Conservation (phyloP, 768 basidiomycete genomes). For the Zangia roseola region DNA sequence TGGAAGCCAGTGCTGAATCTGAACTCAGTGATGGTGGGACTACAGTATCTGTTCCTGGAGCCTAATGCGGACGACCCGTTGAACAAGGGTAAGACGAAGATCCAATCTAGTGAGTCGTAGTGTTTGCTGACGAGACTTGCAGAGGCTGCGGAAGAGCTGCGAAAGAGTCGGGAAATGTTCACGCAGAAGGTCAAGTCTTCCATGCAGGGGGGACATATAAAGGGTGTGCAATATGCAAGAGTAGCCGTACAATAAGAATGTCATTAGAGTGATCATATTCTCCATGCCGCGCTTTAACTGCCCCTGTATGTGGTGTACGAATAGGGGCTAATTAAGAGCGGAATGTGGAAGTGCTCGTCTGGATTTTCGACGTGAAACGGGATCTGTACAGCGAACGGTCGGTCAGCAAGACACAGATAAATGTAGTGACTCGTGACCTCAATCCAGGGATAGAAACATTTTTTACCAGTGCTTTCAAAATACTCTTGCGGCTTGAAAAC, state of each 20-base stretch:
- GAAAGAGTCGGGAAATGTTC: conserved; percentile 84
- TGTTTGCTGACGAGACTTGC: conserved; percentile 21
- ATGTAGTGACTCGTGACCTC: conserved; percentile 53
- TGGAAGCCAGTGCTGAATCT: conserved; percentile 99
- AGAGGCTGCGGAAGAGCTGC: conserved; percentile 97
- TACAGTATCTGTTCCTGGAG: conserved; percentile 98
- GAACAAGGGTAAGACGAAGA: conserved; percentile 83
- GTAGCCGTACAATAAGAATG: conserved; percentile 50
- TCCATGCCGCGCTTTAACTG: conserved; percentile 44
- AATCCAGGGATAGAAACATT: conserved; percentile 88
- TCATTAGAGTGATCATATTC: conserved; percentile 7
- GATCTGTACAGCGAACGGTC: conserved; percentile 49
- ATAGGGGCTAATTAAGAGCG: conserved; percentile 88
- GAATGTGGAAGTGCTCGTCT: conserved; percentile 86
- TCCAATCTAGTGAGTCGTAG: not conserved
- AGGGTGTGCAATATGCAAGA: conserved; percentile 76
- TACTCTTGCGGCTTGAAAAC: conserved; percentile 82
- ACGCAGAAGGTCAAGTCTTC: conserved; percentile 80
- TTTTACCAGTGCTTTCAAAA: conserved; percentile 60
- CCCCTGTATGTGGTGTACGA: conserved; percentile 92
- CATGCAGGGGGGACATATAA: conserved; percentile 80
- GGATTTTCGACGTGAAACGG: conserved; percentile 72
- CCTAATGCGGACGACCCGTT: conserved; percentile 98
- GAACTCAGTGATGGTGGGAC: conserved; percentile 96
- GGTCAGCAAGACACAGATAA: conserved; percentile 4